A percentile compares a stretch with the other conserved stretches of the same genome.
Evolutionary conservation across 2,329 filamentous ascomycete genomes (phyloP).

Genomic region (Fusarium sp.): DNA sequence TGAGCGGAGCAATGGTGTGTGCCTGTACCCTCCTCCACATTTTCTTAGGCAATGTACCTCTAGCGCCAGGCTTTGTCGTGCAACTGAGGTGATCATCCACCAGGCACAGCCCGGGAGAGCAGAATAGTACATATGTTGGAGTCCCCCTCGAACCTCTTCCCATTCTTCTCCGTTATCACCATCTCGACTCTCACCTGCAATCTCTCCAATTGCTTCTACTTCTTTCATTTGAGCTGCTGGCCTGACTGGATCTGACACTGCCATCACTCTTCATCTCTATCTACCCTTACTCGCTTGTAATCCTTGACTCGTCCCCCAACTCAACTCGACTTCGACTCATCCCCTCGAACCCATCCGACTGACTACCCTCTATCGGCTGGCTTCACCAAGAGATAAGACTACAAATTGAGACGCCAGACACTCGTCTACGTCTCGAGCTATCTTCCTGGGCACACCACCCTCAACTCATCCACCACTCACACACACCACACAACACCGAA

Average conservation of each 20-base stretch:
- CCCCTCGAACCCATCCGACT: conserved; percentile 25
- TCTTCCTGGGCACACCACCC: conserved; percentile 16
- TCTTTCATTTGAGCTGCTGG: conserved; percentile 27
- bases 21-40: conserved; percentile 46
- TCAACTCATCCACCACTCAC: conserved; percentile 16
- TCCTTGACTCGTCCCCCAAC: conserved; percentile 26
- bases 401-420: conserved; percentile 21
- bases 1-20: conserved; percentile 39
- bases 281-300: conserved; percentile 26
- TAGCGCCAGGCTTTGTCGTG: conserved; percentile 39
- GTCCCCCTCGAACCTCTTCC: conserved; percentile 41
- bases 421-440: conserved; percentile 21
- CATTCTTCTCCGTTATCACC: conserved; percentile 32
- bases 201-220: conserved; percentile 37
- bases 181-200: conserved; percentile 32
- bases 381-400: conserved; percentile 14
- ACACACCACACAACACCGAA: conserved; percentile 31
- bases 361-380: conserved; percentile 7
- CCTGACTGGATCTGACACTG: conserved; percentile 26
- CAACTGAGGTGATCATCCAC: conserved; percentile 44
- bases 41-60: conserved; percentile 47
- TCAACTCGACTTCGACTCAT: conserved; percentile 9
- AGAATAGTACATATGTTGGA: conserved; percentile 45
- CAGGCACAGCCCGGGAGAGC: conserved; percentile 45
- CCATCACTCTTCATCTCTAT: conserved; percentile 9